Base-by-base conservation (phyloP, 1,284 basidiomycete species). In the Tylopilus orsonianus region DNA sequence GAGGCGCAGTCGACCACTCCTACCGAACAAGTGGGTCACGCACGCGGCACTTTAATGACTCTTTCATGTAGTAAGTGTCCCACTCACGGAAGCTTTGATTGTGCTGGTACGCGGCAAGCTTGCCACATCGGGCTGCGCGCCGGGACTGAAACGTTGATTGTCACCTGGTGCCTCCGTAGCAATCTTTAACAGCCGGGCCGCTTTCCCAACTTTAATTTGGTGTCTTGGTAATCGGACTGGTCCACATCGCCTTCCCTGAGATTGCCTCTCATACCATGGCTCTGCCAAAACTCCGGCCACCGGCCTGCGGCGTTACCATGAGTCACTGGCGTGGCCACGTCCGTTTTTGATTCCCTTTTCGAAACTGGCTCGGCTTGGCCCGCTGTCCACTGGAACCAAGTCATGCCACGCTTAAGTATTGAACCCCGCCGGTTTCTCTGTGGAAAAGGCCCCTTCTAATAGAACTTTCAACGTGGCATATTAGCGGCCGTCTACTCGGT, bases 401-500 rank as follows among this genome's bases (percentile, higher is more conserved):
- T n/a, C n/a, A n/a, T n/a, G n/a, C n/a, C n/a, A n/a, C n/a, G n/a
- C n/a, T n/a, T n/a, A n/a, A 32, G 44, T 49, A 9, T 13, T 20
- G 19, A 59, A 34, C 34, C 40, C 57, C 55, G 46, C 47, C 51
- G 40, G 8, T 45, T 48, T 44, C 43, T 10, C 18, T 13, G 19
- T 45, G 35, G 62, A 61, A 59, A n/a, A n/a, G n/a, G n/a, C n/a
- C n/a, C 29, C 16, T 57, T 56, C 59, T 41, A 44, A 58, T 56
- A 8, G 59, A 61, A 57, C 32, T 6, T 47, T 47, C 49, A 27
- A 32, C 19, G 41, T 37, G 39, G 44, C 32, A 29, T n/a, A 44
- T 45, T 41, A 19, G 39, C 47, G 58, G 56, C 27, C 19, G 14
- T 23, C 12, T 4, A 12, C 40, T 12, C 9, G n/a, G 14, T 16